phyloP scores from a whole-genome alignment of 176 grass and related monocot genomes.

The Triticum timopheevii region DNA sequence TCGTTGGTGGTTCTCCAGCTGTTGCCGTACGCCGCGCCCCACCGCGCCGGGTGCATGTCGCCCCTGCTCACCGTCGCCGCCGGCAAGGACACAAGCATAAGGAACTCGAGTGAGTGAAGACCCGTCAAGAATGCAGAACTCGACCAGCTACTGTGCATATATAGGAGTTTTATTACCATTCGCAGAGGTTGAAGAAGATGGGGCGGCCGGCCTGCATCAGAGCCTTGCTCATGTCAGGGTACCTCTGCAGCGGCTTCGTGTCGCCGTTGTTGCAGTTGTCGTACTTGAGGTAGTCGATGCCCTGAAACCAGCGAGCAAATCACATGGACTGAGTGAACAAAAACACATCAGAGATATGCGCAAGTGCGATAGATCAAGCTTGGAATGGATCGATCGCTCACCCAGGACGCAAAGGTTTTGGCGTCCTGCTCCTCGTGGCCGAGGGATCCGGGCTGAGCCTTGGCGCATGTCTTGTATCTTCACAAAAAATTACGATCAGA shows the following conservation, averaged over 20 bases:
- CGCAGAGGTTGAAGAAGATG: slow-evolving; percentile 80
- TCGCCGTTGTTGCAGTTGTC: slow-evolving; percentile 94
- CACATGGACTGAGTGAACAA: neutral
- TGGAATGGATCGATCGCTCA: slow-evolving; percentile 18
- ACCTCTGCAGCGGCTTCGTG: slow-evolving; percentile 66
- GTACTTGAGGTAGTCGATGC: slow-evolving; percentile 92
- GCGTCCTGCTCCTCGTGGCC: slow-evolving; percentile 77
- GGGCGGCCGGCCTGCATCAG: slow-evolving; percentile 56
- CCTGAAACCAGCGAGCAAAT: slow-evolving; percentile 30
- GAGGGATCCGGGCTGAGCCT: slow-evolving; percentile 73
- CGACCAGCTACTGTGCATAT: neutral
- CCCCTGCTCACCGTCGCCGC: slow-evolving; percentile 46
- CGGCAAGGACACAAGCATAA: neutral
- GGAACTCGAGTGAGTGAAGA: neutral
- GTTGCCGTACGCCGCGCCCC: slow-evolving; percentile 77
- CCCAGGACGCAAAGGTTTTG: slow-evolving; percentile 84
- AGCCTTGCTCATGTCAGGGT: slow-evolving; percentile 83
- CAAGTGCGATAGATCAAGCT: neutral
- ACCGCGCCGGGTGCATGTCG: slow-evolving; percentile 87
- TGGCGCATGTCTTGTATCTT: slow-evolving; percentile 71
- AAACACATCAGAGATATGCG: neutral
- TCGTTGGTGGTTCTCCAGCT: slow-evolving; percentile 90
- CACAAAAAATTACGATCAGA: neutral
- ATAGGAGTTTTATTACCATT: slow-evolving; percentile 45
- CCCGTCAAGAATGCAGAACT: neutral